Conservation (phyloP, 805 yeast species). For the Saccharomycopsis sp. region DNA sequence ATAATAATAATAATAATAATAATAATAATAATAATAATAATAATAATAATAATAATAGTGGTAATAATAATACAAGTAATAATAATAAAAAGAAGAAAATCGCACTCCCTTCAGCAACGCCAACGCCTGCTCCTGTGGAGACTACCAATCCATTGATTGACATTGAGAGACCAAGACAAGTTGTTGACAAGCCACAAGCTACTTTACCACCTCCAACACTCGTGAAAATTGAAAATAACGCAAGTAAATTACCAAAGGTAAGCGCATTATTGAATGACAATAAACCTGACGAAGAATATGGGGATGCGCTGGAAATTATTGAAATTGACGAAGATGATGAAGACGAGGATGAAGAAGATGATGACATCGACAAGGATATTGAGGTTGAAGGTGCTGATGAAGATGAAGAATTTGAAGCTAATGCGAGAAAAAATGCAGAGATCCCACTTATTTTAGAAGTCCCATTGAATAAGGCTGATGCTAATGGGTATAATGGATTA, state of each 20-base stretch:
- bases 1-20: slow-evolving; percentile 1
- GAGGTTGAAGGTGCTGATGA: slow-evolving; percentile 16
- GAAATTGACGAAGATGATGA: slow-evolving; percentile 19
- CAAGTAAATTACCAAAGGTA: not conserved
- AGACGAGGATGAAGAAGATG: slow-evolving; percentile 18
- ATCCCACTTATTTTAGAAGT: slow-evolving; percentile 52
- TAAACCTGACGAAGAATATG: slow-evolving; percentile 13
- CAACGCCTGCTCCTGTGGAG: not conserved
- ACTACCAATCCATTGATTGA: not conserved
- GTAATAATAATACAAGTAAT: slow-evolving; percentile 2
- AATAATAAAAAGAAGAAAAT: slow-evolving; percentile 1
- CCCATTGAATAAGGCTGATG: slow-evolving; percentile 40
- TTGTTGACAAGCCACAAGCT: not conserved
- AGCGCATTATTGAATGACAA: slow-evolving; percentile 13
- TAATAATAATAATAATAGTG: slow-evolving; percentile 2
- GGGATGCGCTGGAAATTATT: slow-evolving; percentile 13
- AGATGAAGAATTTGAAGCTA: slow-evolving; percentile 12
- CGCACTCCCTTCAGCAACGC: not conserved
- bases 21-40: slow-evolving; percentile 3
- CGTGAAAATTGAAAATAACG: not conserved
- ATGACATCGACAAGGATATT: slow-evolving; percentile 12
- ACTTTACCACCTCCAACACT: not conserved
- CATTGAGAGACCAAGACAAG: slow-evolving; percentile 5
- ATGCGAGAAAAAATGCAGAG: slow-evolving; percentile 21
- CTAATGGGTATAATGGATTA: slow-evolving; percentile 3